A percentile compares a stretch with the other conserved stretches of the same genome.
phyloP scores from a whole-genome alignment of 352 stramenopile genomes.

The Pythium volutum region DNA sequence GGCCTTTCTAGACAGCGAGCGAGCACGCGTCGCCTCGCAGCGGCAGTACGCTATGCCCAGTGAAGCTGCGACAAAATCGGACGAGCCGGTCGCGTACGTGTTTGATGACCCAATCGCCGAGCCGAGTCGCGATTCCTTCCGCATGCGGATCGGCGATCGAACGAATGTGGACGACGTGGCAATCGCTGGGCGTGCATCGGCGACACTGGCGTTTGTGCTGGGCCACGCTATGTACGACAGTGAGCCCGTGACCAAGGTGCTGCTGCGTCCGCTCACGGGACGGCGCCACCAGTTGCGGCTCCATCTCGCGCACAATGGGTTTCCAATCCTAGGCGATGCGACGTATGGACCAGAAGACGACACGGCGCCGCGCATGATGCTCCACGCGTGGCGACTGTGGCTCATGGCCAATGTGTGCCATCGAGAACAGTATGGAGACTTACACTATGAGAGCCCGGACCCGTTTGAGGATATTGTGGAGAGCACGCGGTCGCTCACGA shows the following conservation, averaged over 20 bases:
- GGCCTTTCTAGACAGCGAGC: constrained; percentile 53
- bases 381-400: constrained; percentile 82
- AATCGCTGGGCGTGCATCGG: constrained; percentile 45
- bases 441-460: constrained; percentile 64
- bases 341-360: constrained; percentile 68
- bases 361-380: constrained; percentile 75
- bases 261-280: constrained; percentile 73
- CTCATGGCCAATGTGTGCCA: constrained; percentile 39
- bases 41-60: constrained; percentile 45
- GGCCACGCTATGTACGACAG: constrained; percentile 50
- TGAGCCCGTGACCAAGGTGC: constrained; percentile 78
- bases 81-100: constrained; percentile 68
- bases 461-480: constrained; percentile 64
- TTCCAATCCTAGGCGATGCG: constrained; percentile 73
- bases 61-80: not conserved
- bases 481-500: constrained; percentile 50
- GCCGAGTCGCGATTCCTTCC: constrained; percentile 53
- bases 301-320: constrained; percentile 70
- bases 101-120: constrained; percentile 76
- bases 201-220: constrained; percentile 75
- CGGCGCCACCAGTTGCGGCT: constrained; percentile 83
- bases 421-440: constrained; percentile 53
- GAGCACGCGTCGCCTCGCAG: constrained; percentile 36
- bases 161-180: constrained; percentile 14
- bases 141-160: constrained; percentile 61